Evolutionary conservation across 345 rosid genomes (phyloP), one percentile per base, ranked within the genome.

Genomic region (Eucalyptus viminalis): DNA sequence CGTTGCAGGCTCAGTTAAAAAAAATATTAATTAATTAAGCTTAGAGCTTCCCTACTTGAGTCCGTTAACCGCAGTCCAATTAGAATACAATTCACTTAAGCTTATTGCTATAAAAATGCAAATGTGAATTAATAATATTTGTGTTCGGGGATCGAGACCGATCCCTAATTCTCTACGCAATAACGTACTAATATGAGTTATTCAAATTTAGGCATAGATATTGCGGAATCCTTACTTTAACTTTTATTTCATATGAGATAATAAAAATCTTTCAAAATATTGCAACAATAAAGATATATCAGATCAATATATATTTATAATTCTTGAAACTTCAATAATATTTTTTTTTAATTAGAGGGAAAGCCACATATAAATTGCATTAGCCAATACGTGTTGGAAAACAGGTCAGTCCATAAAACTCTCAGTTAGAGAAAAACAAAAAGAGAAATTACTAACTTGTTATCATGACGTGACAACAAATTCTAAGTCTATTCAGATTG

Each of bases 1-100:
- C 14, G 16, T 62, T 29, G 4, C 8, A 8, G 34, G 72, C 72
- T 62, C 34, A 29, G 8, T 62, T 6, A 29, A 62, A 29, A 62
- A 19, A 0, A 21, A 8, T 0, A 53, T 0, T 1, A 17, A 51
- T 60, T 27, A 29, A 29, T 13, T 29, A 62, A 62, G 34, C 72
- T 14, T 29, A 14, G 17, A 62, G 4, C 72, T 62, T 62, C 72
- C 34, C 72, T 62, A 13, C 37, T 7, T 62, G 69, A 60, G n/a
- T 60, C 67, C 31, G 15, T 11, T 60, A 60, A 60, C 34, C 15
- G 9, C 9, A 29, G 72, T 62, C 34, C 72, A 4, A 29, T 62
- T 62, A 29, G 72, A 62, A 62, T 29, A 29, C 72, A 62, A 29
- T 14, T 62, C 72, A 27, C 8, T 29, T 62, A 31, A 62, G 4